Evolutionary conservation across 169 alveolate genomes (phyloP).

Genomic region (Miamiensis avidus): DNA sequence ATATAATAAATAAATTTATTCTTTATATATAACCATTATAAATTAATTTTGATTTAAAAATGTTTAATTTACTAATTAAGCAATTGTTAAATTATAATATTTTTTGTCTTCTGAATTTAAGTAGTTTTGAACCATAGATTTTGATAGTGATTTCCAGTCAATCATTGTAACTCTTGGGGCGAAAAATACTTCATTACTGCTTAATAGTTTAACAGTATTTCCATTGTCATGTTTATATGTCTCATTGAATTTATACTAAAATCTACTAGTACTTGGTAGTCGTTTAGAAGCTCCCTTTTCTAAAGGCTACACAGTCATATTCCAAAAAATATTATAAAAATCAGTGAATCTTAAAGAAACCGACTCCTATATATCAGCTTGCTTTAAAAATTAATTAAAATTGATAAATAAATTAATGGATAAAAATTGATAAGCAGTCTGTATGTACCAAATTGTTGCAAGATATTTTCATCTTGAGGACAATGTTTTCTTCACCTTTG

Average conservation of each 20-base stretch:
- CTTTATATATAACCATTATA: no score
- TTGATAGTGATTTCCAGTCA: not conserved
- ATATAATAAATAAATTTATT: no score
- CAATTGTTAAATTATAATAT: not conserved
- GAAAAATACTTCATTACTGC: not conserved
- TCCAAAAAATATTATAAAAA: not conserved
- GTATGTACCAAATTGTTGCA: not conserved
- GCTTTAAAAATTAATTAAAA: no score
- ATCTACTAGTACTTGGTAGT: not conserved
- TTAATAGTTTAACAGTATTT: no score
- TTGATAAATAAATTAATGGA: no score
- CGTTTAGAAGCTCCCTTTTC: not conserved
- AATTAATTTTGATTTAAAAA: no score
- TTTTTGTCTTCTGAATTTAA: not conserved
- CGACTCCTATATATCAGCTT: not conserved
- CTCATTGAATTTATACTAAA: not conserved
- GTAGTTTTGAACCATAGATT: not conserved
- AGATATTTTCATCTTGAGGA: no score
- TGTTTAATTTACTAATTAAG: not conserved
- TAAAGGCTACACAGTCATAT: not conserved
- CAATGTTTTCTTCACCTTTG: not conserved
- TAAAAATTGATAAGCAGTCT: no score
- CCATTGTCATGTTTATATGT: not conserved
- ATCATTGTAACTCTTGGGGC: not conserved
- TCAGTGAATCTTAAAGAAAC: not conserved